Percentiles rank a stretch among this genome's conserved stretches.
Conservation (phyloP, 768 basidiomycete genomes). For the Suillus subluteus region DNA sequence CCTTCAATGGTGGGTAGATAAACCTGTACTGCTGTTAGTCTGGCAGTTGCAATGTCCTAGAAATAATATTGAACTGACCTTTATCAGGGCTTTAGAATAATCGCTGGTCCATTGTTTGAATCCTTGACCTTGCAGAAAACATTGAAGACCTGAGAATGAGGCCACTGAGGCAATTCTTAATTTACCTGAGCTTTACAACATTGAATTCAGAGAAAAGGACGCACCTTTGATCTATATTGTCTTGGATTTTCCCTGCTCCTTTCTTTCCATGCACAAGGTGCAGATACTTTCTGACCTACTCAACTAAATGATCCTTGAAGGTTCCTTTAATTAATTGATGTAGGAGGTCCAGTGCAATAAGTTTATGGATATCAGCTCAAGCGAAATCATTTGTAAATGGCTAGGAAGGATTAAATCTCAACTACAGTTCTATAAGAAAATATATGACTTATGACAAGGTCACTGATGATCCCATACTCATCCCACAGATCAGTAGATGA, state of each 20-base stretch:
- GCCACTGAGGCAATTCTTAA: neutral
- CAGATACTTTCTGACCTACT: neutral
- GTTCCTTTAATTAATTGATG: neutral
- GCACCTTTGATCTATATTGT: neutral
- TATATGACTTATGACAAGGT: neutral
- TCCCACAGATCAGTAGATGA: neutral
- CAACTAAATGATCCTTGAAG: neutral
- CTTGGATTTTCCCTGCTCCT: neutral
- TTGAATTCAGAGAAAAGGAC: neutral
- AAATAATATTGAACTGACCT: too few species aligned
- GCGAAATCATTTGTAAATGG: neutral
- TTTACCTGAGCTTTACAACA: neutral
- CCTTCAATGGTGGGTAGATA: too few species aligned
- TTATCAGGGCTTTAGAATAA: neutral
- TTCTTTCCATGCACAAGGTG: neutral
- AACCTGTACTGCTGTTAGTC: neutral
- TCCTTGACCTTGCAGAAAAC: neutral
- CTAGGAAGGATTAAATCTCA: neutral
- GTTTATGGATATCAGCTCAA: neutral
- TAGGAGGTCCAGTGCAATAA: neutral
- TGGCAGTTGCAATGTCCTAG: too few species aligned
- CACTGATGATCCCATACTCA: neutral
- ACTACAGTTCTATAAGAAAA: too few species aligned
- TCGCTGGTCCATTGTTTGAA: neutral
- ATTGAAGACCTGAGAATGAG: neutral